Evolutionary conservation across 306 rosid genomes (phyloP).

Genomic region (Gastrolobium villosum): DNA sequence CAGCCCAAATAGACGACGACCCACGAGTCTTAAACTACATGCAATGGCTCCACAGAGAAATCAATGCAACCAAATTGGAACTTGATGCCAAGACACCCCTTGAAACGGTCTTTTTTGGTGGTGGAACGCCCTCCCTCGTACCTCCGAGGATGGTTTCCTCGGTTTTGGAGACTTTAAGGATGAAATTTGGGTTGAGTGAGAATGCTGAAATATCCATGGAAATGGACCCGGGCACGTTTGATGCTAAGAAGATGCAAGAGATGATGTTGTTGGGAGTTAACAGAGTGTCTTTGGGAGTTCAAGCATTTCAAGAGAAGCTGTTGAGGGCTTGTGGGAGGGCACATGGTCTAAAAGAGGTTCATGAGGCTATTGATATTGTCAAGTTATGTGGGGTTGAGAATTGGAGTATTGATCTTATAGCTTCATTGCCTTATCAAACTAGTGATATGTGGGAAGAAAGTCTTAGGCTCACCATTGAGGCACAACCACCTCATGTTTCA

Average conservation of each 20-base stretch:
- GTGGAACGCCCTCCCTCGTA: conserved; percentile 93
- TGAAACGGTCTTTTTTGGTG: conserved; percentile 85
- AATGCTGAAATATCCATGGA: conserved; percentile 87
- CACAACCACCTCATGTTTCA: conserved; percentile 81
- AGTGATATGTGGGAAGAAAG: conserved; percentile 90
- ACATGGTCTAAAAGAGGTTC: conserved; percentile 80
- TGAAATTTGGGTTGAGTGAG: conserved; percentile 68
- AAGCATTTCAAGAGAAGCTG: conserved; percentile 89
- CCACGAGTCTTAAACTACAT: conserved; percentile 79
- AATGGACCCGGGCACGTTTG: conserved; percentile 97
- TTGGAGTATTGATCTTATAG: conserved; percentile 95
- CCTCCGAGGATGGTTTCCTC: conserved; percentile 76
- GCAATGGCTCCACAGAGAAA: conserved; percentile 78
- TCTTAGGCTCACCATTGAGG: conserved; percentile 72
- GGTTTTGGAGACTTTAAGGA: conserved; percentile 64
- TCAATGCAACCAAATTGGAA: conserved; percentile 63
- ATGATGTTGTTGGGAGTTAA: conserved; percentile 79
- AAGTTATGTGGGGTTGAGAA: conserved; percentile 74
- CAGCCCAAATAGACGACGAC: conserved; percentile 61
- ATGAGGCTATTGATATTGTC: conserved; percentile 80
- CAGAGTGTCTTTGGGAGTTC: conserved; percentile 93
- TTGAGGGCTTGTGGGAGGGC: conserved; percentile 91
- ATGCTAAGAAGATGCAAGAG: conserved; percentile 66
- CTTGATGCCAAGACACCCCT: conserved; percentile 58
- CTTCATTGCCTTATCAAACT: conserved; percentile 89